Evolutionary conservation across 2,329 filamentous ascomycete species (phyloP).

Genomic region (Phaeosphaeriaceae sp.): DNA sequence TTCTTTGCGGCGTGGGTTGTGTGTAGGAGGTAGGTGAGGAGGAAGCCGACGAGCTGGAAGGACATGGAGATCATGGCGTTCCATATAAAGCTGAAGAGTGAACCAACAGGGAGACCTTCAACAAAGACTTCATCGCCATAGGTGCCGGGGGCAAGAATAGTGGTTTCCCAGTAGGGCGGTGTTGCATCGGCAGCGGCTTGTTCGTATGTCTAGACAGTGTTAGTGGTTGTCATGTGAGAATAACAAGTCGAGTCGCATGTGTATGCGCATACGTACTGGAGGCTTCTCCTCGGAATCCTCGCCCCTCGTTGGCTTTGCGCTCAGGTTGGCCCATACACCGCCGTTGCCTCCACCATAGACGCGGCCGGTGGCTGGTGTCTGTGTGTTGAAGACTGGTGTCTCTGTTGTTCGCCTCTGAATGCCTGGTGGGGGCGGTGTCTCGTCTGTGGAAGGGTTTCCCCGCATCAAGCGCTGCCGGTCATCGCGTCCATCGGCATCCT

Average conservation of each 20-base stretch:
- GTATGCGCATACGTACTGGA: constrained; percentile 81
- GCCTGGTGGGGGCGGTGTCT: constrained; percentile 36
- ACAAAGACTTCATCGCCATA: constrained; percentile 96
- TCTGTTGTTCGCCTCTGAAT: constrained; percentile 60
- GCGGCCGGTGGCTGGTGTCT: constrained; percentile 51
- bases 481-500: constrained; percentile 71
- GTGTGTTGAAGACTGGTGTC: constrained; percentile 58
- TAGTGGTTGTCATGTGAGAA: constrained; percentile 32
- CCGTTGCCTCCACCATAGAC: constrained; percentile 81
- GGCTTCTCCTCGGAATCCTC: constrained; percentile 89
- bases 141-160: constrained; percentile 90
- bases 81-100: constrained; percentile 86
- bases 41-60: constrained; percentile 95
- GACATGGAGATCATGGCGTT: constrained; percentile 95
- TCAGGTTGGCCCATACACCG: constrained; percentile 95
- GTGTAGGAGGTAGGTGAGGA: constrained; percentile 96
- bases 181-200: constrained; percentile 96
- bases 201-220: constrained; percentile 79
- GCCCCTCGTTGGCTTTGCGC: constrained; percentile 83
- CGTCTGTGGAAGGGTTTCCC: constrained; percentile 55
- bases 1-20: constrained; percentile 98
- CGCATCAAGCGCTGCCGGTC: constrained; percentile 88
- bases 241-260: neutral
- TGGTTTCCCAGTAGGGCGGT: constrained; percentile 98
- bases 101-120: constrained; percentile 91